phyloP scores from a whole-genome alignment of 2,329 filamentous ascomycete genomes.

The Cercospora canescens region DNA sequence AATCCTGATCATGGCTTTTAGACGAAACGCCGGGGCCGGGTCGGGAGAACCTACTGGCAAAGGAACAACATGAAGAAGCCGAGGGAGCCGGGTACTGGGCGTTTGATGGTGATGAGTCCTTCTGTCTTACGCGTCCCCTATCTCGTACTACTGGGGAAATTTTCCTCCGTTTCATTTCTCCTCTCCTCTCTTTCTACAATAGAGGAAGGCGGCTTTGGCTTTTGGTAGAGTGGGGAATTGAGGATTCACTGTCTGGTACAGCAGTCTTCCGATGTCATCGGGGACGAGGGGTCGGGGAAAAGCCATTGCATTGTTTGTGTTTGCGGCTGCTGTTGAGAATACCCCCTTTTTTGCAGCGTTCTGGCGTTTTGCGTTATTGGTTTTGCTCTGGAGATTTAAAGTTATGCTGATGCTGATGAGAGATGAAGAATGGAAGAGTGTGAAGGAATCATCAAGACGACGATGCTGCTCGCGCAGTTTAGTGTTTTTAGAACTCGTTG shows the following conservation, averaged over 20 bases:
- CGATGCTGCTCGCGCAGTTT: conserved; percentile 9
- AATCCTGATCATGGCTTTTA: not conserved
- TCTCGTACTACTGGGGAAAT: not conserved
- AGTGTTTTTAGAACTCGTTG: not conserved
- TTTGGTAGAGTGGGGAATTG: not conserved
- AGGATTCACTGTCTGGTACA: not conserved
- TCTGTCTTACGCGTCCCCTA: not conserved
- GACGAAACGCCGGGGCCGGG: too few relatives aligned
- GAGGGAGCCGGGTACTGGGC: not conserved
- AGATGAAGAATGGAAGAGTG: not conserved
- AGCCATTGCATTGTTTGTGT: conserved; percentile 4
- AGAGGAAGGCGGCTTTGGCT: conserved; percentile 4
- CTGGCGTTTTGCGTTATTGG: not conserved
- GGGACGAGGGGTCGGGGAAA: not conserved
- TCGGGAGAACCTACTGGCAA: too few relatives aligned
- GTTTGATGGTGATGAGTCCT: conserved; percentile 4
- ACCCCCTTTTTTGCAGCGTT: conserved; percentile 10
- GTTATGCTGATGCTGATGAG: not conserved
- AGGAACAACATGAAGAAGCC: not conserved
- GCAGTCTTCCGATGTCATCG: not conserved
- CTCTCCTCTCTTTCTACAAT: not conserved
- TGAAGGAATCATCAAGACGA: not conserved
- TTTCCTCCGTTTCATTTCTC: not conserved
- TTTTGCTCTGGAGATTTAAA: not conserved
- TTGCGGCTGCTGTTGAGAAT: not conserved